These are phyloP conservation scores for Cladosporium sp. DNA, from an alignment of 2,329 filamentous ascomycete species.

Conservation along the genomic window DNA sequence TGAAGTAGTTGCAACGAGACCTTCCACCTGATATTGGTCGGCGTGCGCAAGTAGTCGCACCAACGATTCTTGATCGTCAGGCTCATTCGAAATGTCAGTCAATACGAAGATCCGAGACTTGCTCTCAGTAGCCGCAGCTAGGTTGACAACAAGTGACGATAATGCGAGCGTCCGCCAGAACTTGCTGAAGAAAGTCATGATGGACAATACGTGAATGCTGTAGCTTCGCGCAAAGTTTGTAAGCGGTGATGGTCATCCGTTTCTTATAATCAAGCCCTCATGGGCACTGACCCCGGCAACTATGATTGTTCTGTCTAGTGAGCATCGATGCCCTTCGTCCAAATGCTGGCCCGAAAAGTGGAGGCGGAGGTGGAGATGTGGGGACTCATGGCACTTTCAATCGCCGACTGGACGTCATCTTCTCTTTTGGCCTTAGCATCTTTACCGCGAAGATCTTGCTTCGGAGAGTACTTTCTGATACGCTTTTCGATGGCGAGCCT, in stretches of 20 bases:
- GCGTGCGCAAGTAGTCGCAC: slow-evolving; percentile 16
- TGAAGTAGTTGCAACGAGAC: slow-evolving; percentile 15
- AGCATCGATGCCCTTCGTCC: too few species aligned
- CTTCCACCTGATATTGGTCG: slow-evolving; percentile 13
- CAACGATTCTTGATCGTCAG: slow-evolving; percentile 22
- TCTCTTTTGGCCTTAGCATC: too few species aligned
- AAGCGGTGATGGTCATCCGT: too few species aligned
- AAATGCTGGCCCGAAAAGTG: neutral
- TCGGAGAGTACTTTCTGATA: too few species aligned
- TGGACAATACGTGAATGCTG: neutral
- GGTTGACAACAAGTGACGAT: neutral
- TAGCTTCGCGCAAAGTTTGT: too few species aligned
- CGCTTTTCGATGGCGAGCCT: too few species aligned
- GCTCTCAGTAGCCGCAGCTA: neutral
- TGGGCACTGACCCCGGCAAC: too few species aligned
- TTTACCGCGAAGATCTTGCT: too few species aligned
- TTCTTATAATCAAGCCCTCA: too few species aligned
- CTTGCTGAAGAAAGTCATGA: neutral
- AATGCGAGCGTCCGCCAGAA: neutral
- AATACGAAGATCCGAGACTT: slow-evolving; percentile 15
- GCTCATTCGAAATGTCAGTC: slow-evolving; percentile 25
- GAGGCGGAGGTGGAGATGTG: neutral
- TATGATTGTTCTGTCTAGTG: too few species aligned
- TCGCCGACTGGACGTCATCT: neutral
- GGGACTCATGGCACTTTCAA: neutral